Percentiles rank a stretch among this genome's conserved stretches.
Evolutionary conservation across 305 asterid species (phyloP).

Genomic region (Coffea humblotiana): DNA sequence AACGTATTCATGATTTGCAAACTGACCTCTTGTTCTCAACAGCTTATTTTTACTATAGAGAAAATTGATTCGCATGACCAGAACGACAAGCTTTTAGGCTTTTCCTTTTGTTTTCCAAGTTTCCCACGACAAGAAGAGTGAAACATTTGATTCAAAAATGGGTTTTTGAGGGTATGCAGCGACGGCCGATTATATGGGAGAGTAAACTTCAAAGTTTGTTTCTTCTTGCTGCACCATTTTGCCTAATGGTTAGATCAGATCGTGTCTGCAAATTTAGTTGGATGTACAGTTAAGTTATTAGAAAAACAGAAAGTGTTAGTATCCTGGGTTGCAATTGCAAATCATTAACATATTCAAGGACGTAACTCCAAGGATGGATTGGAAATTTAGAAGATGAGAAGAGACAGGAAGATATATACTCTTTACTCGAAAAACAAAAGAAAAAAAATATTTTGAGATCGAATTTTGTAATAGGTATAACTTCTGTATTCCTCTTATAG

Average conservation of each 20-base stretch:
- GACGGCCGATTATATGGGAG: neutral
- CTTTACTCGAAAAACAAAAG: no score
- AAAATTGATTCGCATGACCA: no score
- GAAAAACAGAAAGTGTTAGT: neutral
- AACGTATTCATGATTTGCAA: no score
- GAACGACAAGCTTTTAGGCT: neutral
- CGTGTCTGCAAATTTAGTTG: neutral
- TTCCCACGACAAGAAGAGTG: no score
- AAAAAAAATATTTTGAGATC: neutral
- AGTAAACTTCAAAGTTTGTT: neutral
- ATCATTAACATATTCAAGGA: no score
- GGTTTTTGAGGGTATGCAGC: neutral
- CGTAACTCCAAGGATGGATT: no score
- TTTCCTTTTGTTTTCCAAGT: no score
- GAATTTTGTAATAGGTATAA: neutral
- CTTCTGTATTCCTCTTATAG: neutral
- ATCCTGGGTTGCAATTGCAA: no score
- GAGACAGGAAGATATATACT: neutral
- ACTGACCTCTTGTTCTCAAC: no score
- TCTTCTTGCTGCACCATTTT: neutral
- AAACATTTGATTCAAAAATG: neutral
- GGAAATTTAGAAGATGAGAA: no score
- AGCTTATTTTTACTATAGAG: no score
- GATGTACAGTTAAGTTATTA: neutral
- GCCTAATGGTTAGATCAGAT: neutral